Percentiles rank a stretch among this genome's conserved stretches.
These are phyloP conservation scores for Pelargonium myrrhifolium DNA, from an alignment of 441 rosid genomes.

Conservation along the genomic window DNA sequence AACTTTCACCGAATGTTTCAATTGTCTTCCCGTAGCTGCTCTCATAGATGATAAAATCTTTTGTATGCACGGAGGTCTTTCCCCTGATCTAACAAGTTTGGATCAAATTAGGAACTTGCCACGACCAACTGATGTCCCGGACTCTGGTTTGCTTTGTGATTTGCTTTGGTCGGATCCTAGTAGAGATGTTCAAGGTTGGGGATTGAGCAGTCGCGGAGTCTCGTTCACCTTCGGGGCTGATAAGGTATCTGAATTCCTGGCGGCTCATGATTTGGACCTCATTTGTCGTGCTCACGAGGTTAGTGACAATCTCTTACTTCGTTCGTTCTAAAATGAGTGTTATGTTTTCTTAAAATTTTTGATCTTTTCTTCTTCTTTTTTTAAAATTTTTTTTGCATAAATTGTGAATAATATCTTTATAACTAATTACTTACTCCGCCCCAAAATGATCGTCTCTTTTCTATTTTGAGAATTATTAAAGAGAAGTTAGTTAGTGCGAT, in stretches of 20 bases:
- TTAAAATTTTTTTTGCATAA: no score
- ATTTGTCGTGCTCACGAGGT: conserved; percentile 74
- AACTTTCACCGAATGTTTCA: conserved; percentile 58
- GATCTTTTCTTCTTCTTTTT: no score
- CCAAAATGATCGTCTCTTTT: no score
- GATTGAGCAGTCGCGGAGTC: conserved; percentile 63
- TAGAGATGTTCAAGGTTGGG: conserved; percentile 54
- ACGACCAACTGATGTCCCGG: conserved; percentile 62
- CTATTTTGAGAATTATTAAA: no score
- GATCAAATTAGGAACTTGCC: conserved; percentile 51
- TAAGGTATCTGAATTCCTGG: conserved; percentile 44
- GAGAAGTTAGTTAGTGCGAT: no score
- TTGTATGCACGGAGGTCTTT: conserved; percentile 75
- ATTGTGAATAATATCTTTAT: no score
- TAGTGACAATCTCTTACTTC: conserved; percentile 7
- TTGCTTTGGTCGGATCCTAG: conserved; percentile 71
- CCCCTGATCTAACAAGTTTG: conserved; percentile 50
- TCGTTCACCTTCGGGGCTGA: conserved; percentile 64
- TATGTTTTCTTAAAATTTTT: no score
- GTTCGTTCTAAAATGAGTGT: no score
- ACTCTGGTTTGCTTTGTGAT: conserved; percentile 63
- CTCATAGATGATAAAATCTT: conserved; percentile 61
- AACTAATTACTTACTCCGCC: no score
- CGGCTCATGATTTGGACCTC: conserved; percentile 55
- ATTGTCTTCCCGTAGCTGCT: conserved; percentile 70